Base-by-base conservation (phyloP, 352 stramenopile species). In the Pythium monospermum region DNA sequence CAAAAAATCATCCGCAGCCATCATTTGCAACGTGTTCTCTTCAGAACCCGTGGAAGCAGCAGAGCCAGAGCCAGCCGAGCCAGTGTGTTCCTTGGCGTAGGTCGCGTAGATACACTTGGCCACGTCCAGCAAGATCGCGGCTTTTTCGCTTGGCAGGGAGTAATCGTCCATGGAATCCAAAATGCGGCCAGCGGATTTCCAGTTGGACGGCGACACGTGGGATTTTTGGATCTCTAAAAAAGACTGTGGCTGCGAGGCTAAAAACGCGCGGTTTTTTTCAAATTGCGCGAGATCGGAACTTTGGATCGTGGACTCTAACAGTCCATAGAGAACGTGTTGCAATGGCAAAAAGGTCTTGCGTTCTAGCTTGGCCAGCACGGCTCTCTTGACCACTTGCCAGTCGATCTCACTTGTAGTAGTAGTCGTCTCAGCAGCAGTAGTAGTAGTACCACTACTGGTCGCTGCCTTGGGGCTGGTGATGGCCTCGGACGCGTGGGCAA, bases 1-100 rank as follows among this genome's bases (percentile, higher is more conserved):
- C 12, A 91, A 54, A 43, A 88, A 91, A 37, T 91, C 80, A 33
- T 88, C 80, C 1, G 80, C 80, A 10, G 80, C 68, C 69, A 91
- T 84, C 43, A 48, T 66, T 26, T 55, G 40, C 33, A 55, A n/a
- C n/a, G n/a, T n/a, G 50, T 8, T 69, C 31, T 6, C 39, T 42
- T 12, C 45, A 45, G 35, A 26, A 43, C 5, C 47, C 44, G 10
- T 32, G n/a, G n/a, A n/a, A n/a, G n/a, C n/a, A n/a, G n/a, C n/a
- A n/a, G n/a, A n/a, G n/a, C n/a, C n/a, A n/a, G n/a, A n/a, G n/a
- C n/a, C n/a, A n/a, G n/a, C n/a, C n/a, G n/a, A n/a, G n/a, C n/a
- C n/a, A n/a, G n/a, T 28, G 31, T 87, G 76, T 44, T 90, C 79
- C 12, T 50, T 43, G 7, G 57, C 60, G 31, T 85, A 72, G 0